Evolutionary conservation across 2,329 filamentous ascomycete species (phyloP).

Genomic region (Sordariomycetes sp.): DNA sequence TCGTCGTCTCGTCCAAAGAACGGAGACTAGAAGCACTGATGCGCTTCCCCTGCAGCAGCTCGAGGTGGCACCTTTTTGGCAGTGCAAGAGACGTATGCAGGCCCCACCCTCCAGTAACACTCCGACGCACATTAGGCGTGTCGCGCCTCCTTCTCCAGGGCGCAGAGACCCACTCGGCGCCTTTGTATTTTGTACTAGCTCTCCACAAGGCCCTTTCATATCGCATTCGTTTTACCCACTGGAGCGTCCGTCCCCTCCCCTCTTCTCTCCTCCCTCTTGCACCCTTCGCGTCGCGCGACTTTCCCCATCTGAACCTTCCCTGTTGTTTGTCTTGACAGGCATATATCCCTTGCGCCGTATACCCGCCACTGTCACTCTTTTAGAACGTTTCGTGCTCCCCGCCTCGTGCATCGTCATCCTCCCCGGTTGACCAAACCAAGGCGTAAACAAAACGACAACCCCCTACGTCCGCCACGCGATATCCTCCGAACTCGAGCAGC

Average conservation of each 20-base stretch:
- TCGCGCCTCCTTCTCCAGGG: too few relatives aligned
- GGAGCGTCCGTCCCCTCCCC: background rate
- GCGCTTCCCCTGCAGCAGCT: too few relatives aligned
- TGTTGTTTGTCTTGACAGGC: background rate
- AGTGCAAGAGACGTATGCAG: too few relatives aligned
- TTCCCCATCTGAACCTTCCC: background rate
- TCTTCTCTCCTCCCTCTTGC: background rate
- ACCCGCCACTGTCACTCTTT: background rate
- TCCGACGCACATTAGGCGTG: too few relatives aligned
- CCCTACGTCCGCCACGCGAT: background rate
- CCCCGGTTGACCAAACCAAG: background rate
- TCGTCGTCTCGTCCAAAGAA: too few relatives aligned
- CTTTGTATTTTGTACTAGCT: background rate
- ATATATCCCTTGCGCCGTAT: background rate
- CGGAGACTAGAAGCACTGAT: too few relatives aligned
- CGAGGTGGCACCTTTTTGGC: too few relatives aligned
- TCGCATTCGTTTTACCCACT: background rate
- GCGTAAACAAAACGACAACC: background rate
- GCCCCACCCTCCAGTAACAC: too few relatives aligned
- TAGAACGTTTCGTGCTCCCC: background rate
- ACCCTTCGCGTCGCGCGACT: background rate
- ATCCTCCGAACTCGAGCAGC: background rate
- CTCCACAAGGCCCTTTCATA: background rate
- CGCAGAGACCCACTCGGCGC: too few relatives aligned
- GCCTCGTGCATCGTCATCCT: background rate